Base-by-base conservation (phyloP, 2,329 filamentous ascomycete species). In the Clarireedia hainanense region DNA sequence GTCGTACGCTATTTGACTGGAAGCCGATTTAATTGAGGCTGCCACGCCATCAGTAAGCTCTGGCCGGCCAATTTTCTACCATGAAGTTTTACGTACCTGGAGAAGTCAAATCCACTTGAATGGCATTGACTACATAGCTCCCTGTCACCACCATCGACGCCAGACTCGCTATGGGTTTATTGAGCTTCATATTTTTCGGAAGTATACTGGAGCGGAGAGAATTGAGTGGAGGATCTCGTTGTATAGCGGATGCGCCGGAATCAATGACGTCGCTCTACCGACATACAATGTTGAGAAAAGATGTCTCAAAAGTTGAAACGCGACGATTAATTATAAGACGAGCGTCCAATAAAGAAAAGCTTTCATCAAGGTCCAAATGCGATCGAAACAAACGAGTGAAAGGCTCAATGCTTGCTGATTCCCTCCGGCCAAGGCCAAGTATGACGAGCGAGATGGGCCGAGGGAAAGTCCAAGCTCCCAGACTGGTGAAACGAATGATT, bases 1-100 rank as follows among this genome's bases (percentile, higher is more conserved):
- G 47, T 76, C 75, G 56, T 74, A 70, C 4, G 77, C 77, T 20
- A 72, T 58, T 36, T 60, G 57, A 42, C 63, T 65, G 15, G 70
- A 62, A 1, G 61, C 63, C 9, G 57, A 48, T 57, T 68, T 70
- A 48, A 71, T 68, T 1, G 68, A 69, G 49, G 64, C 68, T 56
- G 40, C 49, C 57, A 12, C 14, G n/a, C 6, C 12, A 36, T 55
- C 26, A 55, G 52, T 39, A 37, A 30, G 27, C 34, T 20, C 42
- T 43, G 23, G 23, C 10, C 14, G 10, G 15, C 20, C 39, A 42
- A 40, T 26, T 4, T 50, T 34, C 15, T 24, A 36, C 20, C 36
- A 39, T 17, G 0, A 45, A 42, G n/a, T 47, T 47, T 27, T 24
- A 60, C 55, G n/a, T 60, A 65, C 64, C 62, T 30, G 58, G 27